Evolutionary conservation across 2,329 filamentous ascomycete species (phyloP).

Genomic region (Talaromyces sp.): DNA sequence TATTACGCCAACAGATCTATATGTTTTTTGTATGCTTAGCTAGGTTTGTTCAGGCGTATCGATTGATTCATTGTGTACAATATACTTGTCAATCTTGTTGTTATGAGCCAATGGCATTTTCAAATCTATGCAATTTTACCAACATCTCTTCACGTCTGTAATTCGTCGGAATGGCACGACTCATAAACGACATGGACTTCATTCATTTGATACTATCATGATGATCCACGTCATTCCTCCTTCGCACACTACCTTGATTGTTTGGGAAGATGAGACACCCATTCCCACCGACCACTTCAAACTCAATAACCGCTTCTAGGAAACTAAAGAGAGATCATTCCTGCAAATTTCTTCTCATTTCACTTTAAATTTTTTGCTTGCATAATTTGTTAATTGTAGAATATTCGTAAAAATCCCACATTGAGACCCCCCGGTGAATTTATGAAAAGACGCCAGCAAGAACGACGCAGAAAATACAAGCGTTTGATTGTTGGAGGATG

Average conservation of each 20-base stretch:
- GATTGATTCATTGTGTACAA: background rate
- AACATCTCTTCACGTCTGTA: too few species aligned
- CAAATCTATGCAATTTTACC: background rate
- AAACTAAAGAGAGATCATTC: background rate
- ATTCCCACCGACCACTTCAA: background rate
- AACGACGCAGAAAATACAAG: conserved; percentile 14
- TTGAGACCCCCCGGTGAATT: conserved; percentile 5
- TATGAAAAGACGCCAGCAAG: conserved; percentile 12
- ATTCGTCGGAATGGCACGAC: too few species aligned
- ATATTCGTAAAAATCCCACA: conserved; percentile 1
- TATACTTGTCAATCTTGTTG: background rate
- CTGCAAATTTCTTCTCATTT: background rate
- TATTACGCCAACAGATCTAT: background rate
- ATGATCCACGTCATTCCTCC: conserved; percentile 1
- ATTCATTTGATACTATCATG: conserved; percentile 10
- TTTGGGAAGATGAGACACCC: background rate
- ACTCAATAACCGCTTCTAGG: too few species aligned
- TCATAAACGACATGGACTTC: conserved; percentile 7
- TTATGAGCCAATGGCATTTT: background rate
- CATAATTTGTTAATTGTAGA: conserved; percentile 7
- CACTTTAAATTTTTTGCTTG: conserved; percentile 7
- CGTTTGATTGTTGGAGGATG: conserved; percentile 5
- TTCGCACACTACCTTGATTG: background rate
- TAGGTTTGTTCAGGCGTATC: background rate
- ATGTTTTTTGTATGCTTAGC: background rate